Conservation (phyloP, 108 stramenopile species). For the Skeletonema potamos region DNA sequence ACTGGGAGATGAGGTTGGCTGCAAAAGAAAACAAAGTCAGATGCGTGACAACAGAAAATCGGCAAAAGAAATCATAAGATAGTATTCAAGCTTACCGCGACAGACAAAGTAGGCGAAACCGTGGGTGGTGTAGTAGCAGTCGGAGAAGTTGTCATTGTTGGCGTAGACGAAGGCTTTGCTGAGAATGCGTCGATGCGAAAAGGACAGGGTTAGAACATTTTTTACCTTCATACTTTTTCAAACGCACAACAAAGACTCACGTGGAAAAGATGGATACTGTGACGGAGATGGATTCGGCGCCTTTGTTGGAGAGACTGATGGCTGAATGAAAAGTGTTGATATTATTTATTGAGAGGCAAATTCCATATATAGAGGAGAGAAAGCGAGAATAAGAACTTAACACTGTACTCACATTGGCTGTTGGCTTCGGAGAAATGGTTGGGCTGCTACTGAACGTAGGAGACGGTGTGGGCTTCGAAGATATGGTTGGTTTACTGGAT, state of each 20-base stretch:
- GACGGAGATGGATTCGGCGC: not conserved
- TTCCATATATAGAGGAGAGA: not conserved
- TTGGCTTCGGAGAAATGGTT: slow-evolving; percentile 7
- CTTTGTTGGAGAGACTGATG: not conserved
- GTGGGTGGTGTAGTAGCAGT: slow-evolving; percentile 3
- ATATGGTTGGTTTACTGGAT: slow-evolving; percentile 6
- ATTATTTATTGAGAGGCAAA: not conserved
- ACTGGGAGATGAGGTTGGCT: not conserved
- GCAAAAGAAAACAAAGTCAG: not conserved
- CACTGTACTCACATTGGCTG: not conserved
- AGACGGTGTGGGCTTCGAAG: slow-evolving; percentile 6
- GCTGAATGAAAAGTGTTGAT: not conserved
- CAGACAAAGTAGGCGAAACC: not conserved
- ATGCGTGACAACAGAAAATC: not conserved
- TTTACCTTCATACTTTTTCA: not conserved
- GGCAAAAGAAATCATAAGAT: not conserved
- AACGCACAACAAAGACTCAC: not conserved
- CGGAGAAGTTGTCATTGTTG: not conserved
- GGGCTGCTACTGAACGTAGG: not conserved
- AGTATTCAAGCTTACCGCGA: not conserved
- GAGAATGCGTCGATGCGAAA: not conserved
- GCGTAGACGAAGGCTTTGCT: slow-evolving; percentile 4
- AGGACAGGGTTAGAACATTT: not conserved
- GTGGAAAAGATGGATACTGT: not conserved
- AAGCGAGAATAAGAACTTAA: not conserved